These are phyloP conservation scores for Aspergillus fischeri DNA, from an alignment of 2,329 filamentous ascomycete species.

Conservation along the genomic window DNA sequence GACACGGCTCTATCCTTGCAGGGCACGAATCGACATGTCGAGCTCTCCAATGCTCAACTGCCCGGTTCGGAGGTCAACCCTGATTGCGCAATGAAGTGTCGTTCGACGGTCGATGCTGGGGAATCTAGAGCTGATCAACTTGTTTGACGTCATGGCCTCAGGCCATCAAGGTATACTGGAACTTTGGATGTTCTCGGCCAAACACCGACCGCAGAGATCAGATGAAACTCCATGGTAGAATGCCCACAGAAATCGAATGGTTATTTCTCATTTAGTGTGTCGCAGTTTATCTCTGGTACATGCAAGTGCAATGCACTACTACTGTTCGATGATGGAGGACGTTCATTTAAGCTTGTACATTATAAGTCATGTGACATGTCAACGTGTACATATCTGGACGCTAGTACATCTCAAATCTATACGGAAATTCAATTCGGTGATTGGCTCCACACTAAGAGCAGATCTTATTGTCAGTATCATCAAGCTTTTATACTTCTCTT, in stretches of 20 bases:
- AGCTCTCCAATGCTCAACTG: not conserved
- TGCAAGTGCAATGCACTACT: not conserved
- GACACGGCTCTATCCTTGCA: not conserved
- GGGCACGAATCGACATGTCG: not conserved
- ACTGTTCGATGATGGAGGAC: not conserved
- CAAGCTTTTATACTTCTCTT: too few species aligned
- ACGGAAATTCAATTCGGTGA: not conserved
- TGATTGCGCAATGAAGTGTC: not conserved
- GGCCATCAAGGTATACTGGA: not conserved
- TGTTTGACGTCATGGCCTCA: not conserved
- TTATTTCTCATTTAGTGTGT: not conserved
- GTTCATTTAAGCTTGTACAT: not conserved
- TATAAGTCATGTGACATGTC: not conserved
- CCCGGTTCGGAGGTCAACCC: not conserved
- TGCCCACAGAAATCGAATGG: not conserved
- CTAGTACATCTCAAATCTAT: not conserved
- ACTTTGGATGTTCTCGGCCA: not conserved
- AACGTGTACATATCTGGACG: not conserved
- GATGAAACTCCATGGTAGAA: too few species aligned
- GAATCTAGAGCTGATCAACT: not conserved
- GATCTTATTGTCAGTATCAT: not conserved
- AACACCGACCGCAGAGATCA: not conserved
- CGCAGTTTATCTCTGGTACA: not conserved
- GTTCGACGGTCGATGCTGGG: not conserved
- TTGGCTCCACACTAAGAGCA: not conserved